These are phyloP conservation scores for Raddia distichophylla DNA, from an alignment of 176 grass and related monocot genomes.

Conservation along the genomic window DNA sequence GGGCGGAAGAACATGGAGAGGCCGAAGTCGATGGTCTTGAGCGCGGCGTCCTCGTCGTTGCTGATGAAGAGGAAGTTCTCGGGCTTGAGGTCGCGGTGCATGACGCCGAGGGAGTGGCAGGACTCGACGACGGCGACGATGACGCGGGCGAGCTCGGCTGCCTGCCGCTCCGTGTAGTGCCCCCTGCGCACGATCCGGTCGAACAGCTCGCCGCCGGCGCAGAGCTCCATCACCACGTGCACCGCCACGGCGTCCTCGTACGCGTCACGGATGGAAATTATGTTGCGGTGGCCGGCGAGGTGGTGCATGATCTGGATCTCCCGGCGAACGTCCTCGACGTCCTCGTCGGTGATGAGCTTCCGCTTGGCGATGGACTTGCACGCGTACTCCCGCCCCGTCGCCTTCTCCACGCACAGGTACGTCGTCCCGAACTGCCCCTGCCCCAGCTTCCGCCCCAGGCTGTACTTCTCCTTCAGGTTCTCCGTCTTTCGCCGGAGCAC, in stretches of 20 bases:
- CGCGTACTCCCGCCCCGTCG: slow-evolving; percentile 49
- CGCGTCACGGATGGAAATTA: slow-evolving; percentile 44
- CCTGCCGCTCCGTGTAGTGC: slow-evolving; percentile 61
- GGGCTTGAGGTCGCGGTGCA: slow-evolving; percentile 58
- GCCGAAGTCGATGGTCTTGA: slow-evolving; percentile 66
- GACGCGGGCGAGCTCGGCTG: slow-evolving; percentile 39
- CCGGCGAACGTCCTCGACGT: slow-evolving; percentile 62
- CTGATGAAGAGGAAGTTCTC: slow-evolving; percentile 55
- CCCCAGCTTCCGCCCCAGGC: slow-evolving; percentile 52
- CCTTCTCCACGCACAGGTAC: slow-evolving; percentile 62
- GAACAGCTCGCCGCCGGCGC: slow-evolving; percentile 59
- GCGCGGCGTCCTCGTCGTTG: slow-evolving; percentile 46
- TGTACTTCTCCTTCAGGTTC: slow-evolving; percentile 59
- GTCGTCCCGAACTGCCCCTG: slow-evolving; percentile 63
- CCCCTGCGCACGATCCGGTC: slow-evolving; percentile 54
- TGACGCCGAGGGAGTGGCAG: slow-evolving; percentile 59
- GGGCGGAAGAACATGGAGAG: slow-evolving; percentile 68
- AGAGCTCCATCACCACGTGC: slow-evolving; percentile 65
- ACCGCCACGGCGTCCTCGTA: slow-evolving; percentile 57
- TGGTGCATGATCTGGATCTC: slow-evolving; percentile 80
- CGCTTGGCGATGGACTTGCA: slow-evolving; percentile 78
- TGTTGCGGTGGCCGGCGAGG: slow-evolving; percentile 55
- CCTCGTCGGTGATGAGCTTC: slow-evolving; percentile 68
- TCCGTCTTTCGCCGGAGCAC: slow-evolving; percentile 59
- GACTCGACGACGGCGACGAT: slow-evolving; percentile 54